A percentile compares a stretch with the other conserved stretches of the same genome.
phyloP scores from a whole-genome alignment of 2,329 filamentous ascomycete species.

The Exserohilum rostratum region DNA sequence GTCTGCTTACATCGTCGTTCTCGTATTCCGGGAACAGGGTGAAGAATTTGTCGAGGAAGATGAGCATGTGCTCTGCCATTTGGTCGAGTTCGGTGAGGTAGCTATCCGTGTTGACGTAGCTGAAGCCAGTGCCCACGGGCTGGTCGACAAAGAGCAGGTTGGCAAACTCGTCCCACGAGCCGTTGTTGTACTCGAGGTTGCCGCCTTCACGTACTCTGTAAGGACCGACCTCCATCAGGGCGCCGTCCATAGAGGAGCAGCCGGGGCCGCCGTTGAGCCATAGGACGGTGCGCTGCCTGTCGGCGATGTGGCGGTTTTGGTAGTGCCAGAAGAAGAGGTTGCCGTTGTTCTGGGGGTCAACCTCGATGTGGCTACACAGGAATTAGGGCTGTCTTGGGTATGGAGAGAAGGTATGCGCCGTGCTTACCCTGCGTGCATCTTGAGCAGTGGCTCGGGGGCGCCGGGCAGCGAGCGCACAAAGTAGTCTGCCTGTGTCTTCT shows the following conservation, averaged over 20 bases:
- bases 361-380: constrained; percentile 78
- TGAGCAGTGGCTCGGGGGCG: constrained; percentile 77
- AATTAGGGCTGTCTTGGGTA: constrained; percentile 7
- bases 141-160: constrained; percentile 97
- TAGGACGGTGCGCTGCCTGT: constrained; percentile 86
- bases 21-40: constrained; percentile 88
- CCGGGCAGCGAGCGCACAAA: constrained; percentile 87
- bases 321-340: constrained; percentile 99
- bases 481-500: constrained; percentile 79
- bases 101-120: constrained; percentile 88
- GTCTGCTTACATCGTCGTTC: constrained; percentile 78
- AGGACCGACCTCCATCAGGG: constrained; percentile 93
- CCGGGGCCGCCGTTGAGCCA: constrained; percentile 98
- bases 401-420: not conserved
- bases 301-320: constrained; percentile 92
- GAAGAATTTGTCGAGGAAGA: constrained; percentile 92
- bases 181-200: constrained; percentile 80
- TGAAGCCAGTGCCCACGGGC: constrained; percentile 94
- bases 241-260: constrained; percentile 96
- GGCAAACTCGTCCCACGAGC: constrained; percentile 98
- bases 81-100: constrained; percentile 84
- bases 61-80: constrained; percentile 88
- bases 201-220: constrained; percentile 80
- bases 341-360: constrained; percentile 82
- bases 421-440: constrained; percentile 95